Percentiles rank a stretch among this genome's conserved stretches.
phyloP scores from a whole-genome alignment of 441 rosid species.

The Rhodomyrtus psidioides region DNA sequence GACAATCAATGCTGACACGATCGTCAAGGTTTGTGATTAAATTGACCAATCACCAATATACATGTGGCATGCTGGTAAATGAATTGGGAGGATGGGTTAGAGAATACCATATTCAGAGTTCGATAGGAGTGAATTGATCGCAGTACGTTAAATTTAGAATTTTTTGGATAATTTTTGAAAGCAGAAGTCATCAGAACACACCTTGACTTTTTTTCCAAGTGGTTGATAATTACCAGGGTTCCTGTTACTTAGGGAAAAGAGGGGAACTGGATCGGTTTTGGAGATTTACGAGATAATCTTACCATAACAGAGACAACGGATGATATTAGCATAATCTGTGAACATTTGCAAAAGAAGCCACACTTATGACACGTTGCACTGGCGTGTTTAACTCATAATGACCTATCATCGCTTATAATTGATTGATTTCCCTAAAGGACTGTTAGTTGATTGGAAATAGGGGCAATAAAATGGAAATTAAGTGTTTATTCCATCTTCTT shows the following conservation, averaged over 20 bases:
- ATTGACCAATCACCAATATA: not conserved
- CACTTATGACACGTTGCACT: not conserved
- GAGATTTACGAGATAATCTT: not conserved
- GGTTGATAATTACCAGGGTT: not conserved
- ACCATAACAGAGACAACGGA: not conserved
- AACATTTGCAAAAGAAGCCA: not conserved
- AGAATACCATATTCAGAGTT: no score
- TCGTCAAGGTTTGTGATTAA: not conserved
- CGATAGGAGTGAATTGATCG: not conserved
- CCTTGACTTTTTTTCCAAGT: not conserved
- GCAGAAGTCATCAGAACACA: not conserved
- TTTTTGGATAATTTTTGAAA: not conserved
- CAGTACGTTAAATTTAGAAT: not conserved
- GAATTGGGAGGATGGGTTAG: no score
- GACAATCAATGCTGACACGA: no score
- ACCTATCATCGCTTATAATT: not conserved
- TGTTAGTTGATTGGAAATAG: not conserved
- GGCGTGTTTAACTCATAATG: not conserved
- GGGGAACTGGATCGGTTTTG: not conserved
- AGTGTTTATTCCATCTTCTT: not conserved
- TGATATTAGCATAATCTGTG: not conserved
- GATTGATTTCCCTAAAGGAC: not conserved
- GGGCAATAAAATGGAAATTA: not conserved
- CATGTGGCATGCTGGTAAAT: no score
- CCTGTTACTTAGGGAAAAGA: not conserved